Evolutionary conservation across 2,329 filamentous ascomycete species (phyloP).

Genomic region (Zymoseptoria tritici): DNA sequence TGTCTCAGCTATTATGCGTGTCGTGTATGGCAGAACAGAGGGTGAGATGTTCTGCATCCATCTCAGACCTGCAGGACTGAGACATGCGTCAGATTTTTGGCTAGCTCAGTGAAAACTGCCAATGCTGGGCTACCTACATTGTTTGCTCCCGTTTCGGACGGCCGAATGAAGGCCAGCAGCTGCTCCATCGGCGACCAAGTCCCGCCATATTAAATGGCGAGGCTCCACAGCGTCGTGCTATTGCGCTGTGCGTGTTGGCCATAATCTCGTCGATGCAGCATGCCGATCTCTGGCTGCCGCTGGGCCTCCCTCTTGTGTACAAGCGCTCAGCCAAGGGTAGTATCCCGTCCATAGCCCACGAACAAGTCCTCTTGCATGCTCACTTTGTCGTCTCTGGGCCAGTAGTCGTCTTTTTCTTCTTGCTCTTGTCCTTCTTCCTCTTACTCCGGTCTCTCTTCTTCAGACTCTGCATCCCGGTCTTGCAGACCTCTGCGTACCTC

Average conservation of each 20-base stretch:
- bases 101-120: background rate
- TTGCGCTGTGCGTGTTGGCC: background rate
- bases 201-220: background rate
- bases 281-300: background rate
- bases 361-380: background rate
- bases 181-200: background rate
- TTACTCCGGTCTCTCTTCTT: slow-evolving; percentile 92
- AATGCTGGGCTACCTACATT: background rate
- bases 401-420: slow-evolving; percentile 49
- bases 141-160: background rate
- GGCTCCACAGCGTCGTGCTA: background rate
- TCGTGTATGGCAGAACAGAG: background rate
- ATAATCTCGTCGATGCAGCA: background rate
- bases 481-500: slow-evolving; percentile 84
- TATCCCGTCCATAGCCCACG: background rate
- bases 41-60: background rate
- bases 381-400: slow-evolving; percentile 7
- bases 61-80: background rate
- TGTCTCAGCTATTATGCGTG: background rate
- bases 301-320: background rate
- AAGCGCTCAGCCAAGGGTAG: background rate
- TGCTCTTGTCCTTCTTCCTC: slow-evolving; percentile 70
- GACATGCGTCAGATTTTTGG: background rate
- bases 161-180: background rate
- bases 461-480: slow-evolving; percentile 75